Evolutionary conservation across 768 basidiomycete genomes (phyloP).

Genomic region (Pleurotus platypus): DNA sequence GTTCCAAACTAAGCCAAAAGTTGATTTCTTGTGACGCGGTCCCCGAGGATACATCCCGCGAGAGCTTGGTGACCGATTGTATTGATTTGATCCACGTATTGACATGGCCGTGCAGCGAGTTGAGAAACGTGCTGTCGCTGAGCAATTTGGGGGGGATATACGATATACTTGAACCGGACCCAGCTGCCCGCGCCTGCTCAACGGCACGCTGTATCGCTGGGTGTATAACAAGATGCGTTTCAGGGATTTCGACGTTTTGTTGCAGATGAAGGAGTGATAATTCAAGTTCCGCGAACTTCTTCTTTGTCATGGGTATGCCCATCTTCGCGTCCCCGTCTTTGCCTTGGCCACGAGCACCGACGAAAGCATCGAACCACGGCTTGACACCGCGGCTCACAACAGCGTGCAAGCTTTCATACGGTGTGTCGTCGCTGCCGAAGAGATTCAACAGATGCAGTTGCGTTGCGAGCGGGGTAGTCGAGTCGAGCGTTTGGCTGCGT

Average conservation of each 20-base stretch:
- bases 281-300: conserved; percentile 98
- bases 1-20: conserved; percentile 95
- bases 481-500: conserved; percentile 79
- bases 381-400: conserved; percentile 95
- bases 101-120: conserved; percentile 88
- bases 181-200: conserved; percentile 55
- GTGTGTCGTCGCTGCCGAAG: conserved; percentile 83
- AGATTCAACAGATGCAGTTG: conserved; percentile 93
- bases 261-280: conserved; percentile 91
- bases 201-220: conserved; percentile 86
- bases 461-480: conserved; percentile 69
- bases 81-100: conserved; percentile 99
- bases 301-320: conserved; percentile 98
- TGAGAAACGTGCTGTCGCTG: conserved; percentile 88
- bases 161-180: conserved; percentile 68
- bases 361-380: conserved; percentile 98
- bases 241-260: conserved; percentile 98
- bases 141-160: conserved; percentile 72
- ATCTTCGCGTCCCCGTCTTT: conserved; percentile 82
- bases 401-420: conserved; percentile 94
- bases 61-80: conserved; percentile 94
- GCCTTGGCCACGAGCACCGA: conserved; percentile 72
- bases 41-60: conserved; percentile 87
- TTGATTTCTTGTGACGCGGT: conserved; percentile 99
- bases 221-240: conserved; percentile 90